Base-by-base conservation (phyloP, 73 alveolate species). In the Paramecium pentaurelia region DNA sequence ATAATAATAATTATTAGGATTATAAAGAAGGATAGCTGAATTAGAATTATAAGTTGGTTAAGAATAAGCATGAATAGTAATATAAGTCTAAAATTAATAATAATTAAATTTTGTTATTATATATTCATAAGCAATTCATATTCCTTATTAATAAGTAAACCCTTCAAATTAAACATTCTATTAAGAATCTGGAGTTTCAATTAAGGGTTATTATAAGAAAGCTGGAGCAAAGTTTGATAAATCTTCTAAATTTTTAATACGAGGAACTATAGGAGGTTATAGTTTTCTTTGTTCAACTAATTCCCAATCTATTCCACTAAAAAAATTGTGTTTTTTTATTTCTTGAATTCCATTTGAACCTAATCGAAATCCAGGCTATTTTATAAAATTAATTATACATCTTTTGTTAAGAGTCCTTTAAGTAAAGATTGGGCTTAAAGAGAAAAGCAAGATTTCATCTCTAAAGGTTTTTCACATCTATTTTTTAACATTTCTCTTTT, bases 11-110 rank as follows among this genome's bases (percentile, higher is more conserved):
- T 86, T 96, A 34, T 85, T 97, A 54, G 98, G 94, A 34, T 93
- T 97, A 58, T 93, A 94, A 59, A 97, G 99, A 70, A 96, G 99
- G 85, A 96, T 97, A 12, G 94, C 98, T 20, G 99, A 97, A 58
- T 87, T 97, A 2, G 99, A 97, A 88, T 58, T 93, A 58, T 96
- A 95, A 58, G 97, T 97, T 18, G 99, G 99, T 20, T 89, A 92
- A 34, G 99, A 96, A 85, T 25, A 80, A 80, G 91, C 77, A 45
- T 80, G 91, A 80, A 16, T 20, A 64, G 14, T 54, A 54, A 54
- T 54, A 54, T n/a, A 54, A 54, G 14, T 34, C 70, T 54, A 54
- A 49, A 49, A 16, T 18, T 54, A 18, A 54, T 18, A 54, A 54
- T 54, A 20, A 54, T 16, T 54, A 4, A 54, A 54, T 54, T 54